Percentiles rank a stretch among this genome's conserved stretches.
These are phyloP conservation scores for Fusarium sp. DNA, from an alignment of 2,329 filamentous ascomycete genomes.

Conservation along the genomic window DNA sequence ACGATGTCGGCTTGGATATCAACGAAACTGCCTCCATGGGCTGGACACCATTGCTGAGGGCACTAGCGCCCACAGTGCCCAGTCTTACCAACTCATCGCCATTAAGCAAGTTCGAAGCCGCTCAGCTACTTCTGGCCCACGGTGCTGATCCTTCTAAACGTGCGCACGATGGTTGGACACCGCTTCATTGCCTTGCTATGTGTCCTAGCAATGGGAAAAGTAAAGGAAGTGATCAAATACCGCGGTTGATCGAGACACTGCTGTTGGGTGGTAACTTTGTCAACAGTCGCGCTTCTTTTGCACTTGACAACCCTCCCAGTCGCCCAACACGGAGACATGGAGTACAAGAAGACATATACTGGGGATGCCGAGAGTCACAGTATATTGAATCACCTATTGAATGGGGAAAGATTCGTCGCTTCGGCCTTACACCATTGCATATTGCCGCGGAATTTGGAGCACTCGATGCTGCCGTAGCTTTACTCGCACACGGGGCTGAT, in stretches of 20 bases:
- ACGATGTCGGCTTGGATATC: not conserved
- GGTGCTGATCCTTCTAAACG: not conserved
- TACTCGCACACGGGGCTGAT: not conserved
- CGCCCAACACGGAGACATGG: not conserved
- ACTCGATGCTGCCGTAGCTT: not conserved
- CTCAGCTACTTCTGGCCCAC: not conserved
- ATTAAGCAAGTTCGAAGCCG: not conserved
- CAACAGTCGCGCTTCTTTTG: not conserved
- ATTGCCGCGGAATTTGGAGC: not conserved
- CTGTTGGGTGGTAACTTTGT: not conserved
- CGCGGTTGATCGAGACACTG: not conserved
- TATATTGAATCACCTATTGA: not conserved
- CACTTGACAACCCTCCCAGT: not conserved
- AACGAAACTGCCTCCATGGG: not conserved
- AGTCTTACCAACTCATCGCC: not conserved
- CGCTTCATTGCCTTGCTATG: not conserved
- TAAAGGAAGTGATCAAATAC: not conserved
- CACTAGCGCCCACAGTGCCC: not conserved
- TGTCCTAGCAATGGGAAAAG: not conserved
- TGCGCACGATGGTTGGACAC: not conserved
- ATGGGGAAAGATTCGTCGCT: not conserved
- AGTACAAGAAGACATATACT: accelerated
- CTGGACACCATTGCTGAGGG: not conserved
- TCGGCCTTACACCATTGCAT: not conserved
- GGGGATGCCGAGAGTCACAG: not conserved